Evolutionary conservation across 164 flowering plant species (phyloP), one percentile per base, ranked within the genome.

Genomic region (Taxillus chinensis): DNA sequence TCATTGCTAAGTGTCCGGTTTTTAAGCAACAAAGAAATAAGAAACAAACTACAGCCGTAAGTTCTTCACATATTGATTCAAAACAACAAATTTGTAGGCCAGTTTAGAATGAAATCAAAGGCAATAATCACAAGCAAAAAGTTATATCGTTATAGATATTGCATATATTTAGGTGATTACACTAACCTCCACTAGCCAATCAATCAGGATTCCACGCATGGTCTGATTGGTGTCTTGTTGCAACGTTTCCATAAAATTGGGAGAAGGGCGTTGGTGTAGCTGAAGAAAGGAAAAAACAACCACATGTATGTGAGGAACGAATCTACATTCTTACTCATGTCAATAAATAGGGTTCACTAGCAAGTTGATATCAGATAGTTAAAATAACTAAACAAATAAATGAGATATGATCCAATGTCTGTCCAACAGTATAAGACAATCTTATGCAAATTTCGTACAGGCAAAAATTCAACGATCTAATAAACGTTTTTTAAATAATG

Each of bases 131-230:
- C 27, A 27, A 27, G 27, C 27, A 27, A 27, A 27, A 27, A 27
- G 27, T 27, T 27, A 27, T 27, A 27, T 27, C 27, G 27, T 27
- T 27, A 27, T 27, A 27, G 27, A 27, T 27, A 27, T 27, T 27
- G 27, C 27, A 27, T 27, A 57, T 1, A 57, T 57, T 37, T 39
- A 39, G 10, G 11, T 57, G 16, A 41, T 7, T 8, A 5, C 14
- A 39, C 60, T 39, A 37, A 57, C 60, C 60, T 57, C 60, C 41
- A 57, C 60, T 5, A 57, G 60, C 60, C 60, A 57, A 39, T 57
- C 60, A 41, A 57, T n/a, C 4, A 57, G 60, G 39, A 57, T 57
- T 57, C 60, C 60, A 4, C 60, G 41, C 60, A 57, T 57, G 60
- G 12, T 41, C 43, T 57, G 60, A 57, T 9, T 57, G 6, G 39